Conservation (phyloP, 2,329 filamentous ascomycete species). For the Neocucurbitaria cava region DNA sequence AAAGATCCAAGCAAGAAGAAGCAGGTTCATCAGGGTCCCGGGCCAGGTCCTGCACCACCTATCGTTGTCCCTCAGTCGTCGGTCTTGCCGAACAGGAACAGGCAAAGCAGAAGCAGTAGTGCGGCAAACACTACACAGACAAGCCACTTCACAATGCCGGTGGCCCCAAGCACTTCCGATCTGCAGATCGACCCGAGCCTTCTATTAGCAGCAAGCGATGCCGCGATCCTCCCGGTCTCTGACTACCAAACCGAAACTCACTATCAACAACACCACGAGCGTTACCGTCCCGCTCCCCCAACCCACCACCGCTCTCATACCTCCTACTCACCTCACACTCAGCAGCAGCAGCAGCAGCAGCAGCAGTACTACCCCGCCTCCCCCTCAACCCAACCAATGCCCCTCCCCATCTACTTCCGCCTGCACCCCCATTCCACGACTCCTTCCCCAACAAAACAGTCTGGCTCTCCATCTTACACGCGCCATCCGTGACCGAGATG, state of each 20-base stretch:
- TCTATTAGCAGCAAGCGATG: conserved; percentile 63
- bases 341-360: too few species aligned
- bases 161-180: conserved; percentile 52
- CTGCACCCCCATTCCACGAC: conserved; percentile 69
- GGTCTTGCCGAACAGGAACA: conserved; percentile 41
- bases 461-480: conserved; percentile 71
- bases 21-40: conserved; percentile 48
- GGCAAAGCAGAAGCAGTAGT: conserved; percentile 10
- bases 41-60: conserved; percentile 50
- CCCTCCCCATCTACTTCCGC: conserved; percentile 72
- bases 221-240: conserved; percentile 45
- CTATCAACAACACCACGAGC: conserved; percentile 18
- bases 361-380: neutral
- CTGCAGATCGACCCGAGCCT: conserved; percentile 70
- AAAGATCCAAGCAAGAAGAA: conserved; percentile 59
- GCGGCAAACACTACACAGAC: conserved; percentile 7
- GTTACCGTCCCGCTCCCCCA: neutral
- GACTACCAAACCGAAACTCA: conserved; percentile 16
- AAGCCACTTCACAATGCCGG: conserved; percentile 16
- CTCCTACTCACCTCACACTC: neutral
- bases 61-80: conserved; percentile 25
- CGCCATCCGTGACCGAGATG: conserved; percentile 67
- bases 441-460: conserved; percentile 55
- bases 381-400: conserved; percentile 15
- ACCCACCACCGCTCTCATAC: conserved; percentile 17